Evolutionary conservation across 106 monocot genomes (phyloP).

Genomic region (Agapanthus africanus): DNA sequence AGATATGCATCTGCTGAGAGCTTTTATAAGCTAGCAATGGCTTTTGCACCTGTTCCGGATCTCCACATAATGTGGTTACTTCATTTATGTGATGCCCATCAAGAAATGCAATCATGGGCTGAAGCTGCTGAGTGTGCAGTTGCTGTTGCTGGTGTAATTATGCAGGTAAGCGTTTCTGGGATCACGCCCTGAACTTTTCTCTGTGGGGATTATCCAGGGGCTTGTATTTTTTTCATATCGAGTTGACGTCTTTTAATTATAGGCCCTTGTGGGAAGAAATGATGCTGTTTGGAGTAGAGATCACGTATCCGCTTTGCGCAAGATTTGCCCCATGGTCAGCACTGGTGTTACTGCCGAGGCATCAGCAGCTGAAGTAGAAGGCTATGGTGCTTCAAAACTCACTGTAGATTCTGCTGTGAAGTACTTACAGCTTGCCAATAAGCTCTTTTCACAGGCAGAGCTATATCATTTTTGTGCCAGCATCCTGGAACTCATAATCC

Average conservation of each 20-base stretch:
- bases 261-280: conserved; percentile 97
- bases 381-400: conserved; percentile 97
- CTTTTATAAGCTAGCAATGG: conserved; percentile 86
- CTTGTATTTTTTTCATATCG: neutral
- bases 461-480: conserved; percentile 88
- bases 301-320: conserved; percentile 70
- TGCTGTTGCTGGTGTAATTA: conserved; percentile 97
- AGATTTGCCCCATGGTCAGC: conserved; percentile 92
- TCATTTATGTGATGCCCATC: conserved; percentile 94
- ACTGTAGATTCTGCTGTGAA: conserved; percentile 97
- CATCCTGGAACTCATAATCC: conserved; percentile 95
- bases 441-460: conserved; percentile 88
- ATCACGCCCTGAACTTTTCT: neutral
- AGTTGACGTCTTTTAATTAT: neutral
- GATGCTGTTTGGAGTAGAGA: conserved; percentile 94
- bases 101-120: conserved; percentile 99
- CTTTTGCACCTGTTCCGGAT: conserved; percentile 95
- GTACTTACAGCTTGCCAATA: conserved; percentile 93
- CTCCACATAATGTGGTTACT: conserved; percentile 99
- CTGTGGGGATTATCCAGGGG: neutral
- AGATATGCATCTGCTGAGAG: conserved; percentile 96
- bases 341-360: conserved; percentile 62
- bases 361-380: conserved; percentile 97
- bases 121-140: conserved; percentile 99
- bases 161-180: conserved; percentile 58